These are phyloP conservation scores for Ceratocystis huliohia DNA, from an alignment of 2,329 filamentous ascomycete genomes.

Conservation along the genomic window DNA sequence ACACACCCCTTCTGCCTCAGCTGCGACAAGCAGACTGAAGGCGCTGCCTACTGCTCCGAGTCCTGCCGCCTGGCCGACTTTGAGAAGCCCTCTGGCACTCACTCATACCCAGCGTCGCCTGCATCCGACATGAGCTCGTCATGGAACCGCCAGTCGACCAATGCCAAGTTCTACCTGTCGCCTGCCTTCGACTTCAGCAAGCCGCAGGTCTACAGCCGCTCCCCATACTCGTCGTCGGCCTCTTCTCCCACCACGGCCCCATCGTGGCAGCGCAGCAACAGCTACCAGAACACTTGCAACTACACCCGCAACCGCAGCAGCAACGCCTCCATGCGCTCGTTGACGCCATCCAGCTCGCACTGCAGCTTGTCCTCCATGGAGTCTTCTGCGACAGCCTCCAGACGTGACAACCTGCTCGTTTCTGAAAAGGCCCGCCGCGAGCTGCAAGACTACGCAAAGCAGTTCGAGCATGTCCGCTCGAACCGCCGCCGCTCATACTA, in stretches of 20 bases:
- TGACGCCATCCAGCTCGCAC: conserved; percentile 66
- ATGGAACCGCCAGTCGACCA: conserved; percentile 1
- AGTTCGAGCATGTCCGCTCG: conserved; percentile 68
- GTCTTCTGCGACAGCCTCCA: conserved; percentile 42
- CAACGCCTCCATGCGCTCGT: conserved; percentile 29
- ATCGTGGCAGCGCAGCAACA: conserved; percentile 26
- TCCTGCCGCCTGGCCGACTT: conserved; percentile 79
- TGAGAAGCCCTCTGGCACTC: conserved; percentile 41
- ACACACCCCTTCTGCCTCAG: conserved; percentile 85
- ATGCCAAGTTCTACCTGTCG: conserved; percentile 51
- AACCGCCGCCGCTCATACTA: conserved; percentile 47
- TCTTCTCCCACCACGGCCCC: conserved; percentile 21
- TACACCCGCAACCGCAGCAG: conserved; percentile 23
- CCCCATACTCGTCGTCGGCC: conserved; percentile 28
- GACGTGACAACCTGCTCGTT: conserved; percentile 42
- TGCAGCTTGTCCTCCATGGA: conserved; percentile 71
- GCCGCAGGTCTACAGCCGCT: conserved; percentile 44
- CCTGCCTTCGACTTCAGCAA: conserved; percentile 64
- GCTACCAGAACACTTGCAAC: conserved; percentile 23
- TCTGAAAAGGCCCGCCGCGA: conserved; percentile 69
- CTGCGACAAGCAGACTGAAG: conserved; percentile 70
- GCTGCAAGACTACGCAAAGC: conserved; percentile 72
- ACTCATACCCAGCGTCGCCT: conserved; percentile 25
- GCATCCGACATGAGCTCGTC: conserved; percentile 19
- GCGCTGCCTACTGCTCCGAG: conserved; percentile 81